A percentile compares a stretch with the other conserved stretches of the same genome.
These are phyloP conservation scores for Inga oerstediana DNA, from an alignment of 306 rosid species.

Conservation along the genomic window DNA sequence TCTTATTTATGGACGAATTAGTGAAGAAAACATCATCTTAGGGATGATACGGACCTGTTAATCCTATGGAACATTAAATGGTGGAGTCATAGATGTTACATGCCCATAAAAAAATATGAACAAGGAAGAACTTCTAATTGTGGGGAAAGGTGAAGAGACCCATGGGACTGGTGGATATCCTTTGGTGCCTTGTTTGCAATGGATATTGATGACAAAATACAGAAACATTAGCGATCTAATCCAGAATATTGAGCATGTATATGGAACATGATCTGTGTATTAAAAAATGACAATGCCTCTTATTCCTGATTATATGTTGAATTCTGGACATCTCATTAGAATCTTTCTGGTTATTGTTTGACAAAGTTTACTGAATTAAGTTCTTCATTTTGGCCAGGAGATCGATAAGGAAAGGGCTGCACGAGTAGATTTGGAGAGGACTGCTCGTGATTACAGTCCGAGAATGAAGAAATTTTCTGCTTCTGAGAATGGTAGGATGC, in stretches of 20 bases:
- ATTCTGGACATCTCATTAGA: slow-evolving; percentile 24
- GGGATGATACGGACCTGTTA: background rate
- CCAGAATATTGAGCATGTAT: slow-evolving; percentile 24
- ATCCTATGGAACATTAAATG: background rate
- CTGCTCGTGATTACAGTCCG: slow-evolving; percentile 61
- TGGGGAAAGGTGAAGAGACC: background rate
- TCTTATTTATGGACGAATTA: background rate
- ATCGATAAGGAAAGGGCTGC: slow-evolving; percentile 93
- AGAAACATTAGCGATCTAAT: slow-evolving; percentile 7
- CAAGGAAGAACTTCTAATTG: background rate
- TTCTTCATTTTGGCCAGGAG: slow-evolving; percentile 63
- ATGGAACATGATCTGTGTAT: slow-evolving; percentile 28
- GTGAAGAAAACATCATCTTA: background rate
- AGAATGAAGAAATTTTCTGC: slow-evolving; percentile 57
- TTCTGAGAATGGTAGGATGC: slow-evolving; percentile 78
- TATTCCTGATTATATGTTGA: slow-evolving; percentile 20
- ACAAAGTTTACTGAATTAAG: slow-evolving; percentile 33
- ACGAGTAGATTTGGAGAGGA: slow-evolving; percentile 85
- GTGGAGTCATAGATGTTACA: background rate
- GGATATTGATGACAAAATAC: background rate
- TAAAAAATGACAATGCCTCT: background rate
- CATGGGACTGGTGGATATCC: background rate
- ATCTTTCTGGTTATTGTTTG: slow-evolving; percentile 17
- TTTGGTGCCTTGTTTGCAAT: background rate
- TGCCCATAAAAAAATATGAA: background rate